Evolutionary conservation across 805 yeast genomes (phyloP), one percentile per base, ranked within the genome.

Genomic region (Metschnikowia gelsemii): DNA sequence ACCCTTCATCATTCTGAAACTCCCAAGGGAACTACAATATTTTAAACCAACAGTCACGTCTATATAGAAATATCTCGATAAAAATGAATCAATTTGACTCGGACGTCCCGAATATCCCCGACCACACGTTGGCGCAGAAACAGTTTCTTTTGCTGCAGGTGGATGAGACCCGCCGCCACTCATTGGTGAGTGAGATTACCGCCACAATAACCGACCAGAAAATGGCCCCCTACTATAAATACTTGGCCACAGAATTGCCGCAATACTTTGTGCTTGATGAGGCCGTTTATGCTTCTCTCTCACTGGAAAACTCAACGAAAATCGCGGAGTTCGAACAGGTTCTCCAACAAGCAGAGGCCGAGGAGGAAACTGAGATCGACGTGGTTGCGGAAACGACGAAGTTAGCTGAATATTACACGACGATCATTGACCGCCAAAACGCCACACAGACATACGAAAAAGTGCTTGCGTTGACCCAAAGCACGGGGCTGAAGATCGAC

Each of bases 401-500:
- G 56, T 76, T 93, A 22, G 97, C 96, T 25, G 95, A 90, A 59
- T 87, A 82, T 64, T 91, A 87, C 63, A 81, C 96, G 9, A 71
- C 73, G 46, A 86, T 89, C 55, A 91, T 96, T 47, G 96, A 91
- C 62, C 77, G 80, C 49, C 66, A 70, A 24, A 82, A 84, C 52
- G 91, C 96, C 6, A 66, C 77, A 30, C 64, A 70, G 24, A 79
- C 87, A 1, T 73, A 86, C 54, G 75, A 79, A 45, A 84, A 82
- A 56, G 89, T 96, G 2, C 72, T 81, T 45, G 89, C 83, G 36
- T 68, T 83, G 52, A 81, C 96, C 0, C 91, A 91, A 28, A 82
- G 91, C 21, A 79, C 95, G 0, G 98, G 98, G 5, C 73, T 87
- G 24, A 91, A 91, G 63, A 91, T 93, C 58, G 99, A 93, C 61